Conservation (phyloP, 2,329 filamentous ascomycete genomes). For the Colletotrichum caudatum region DNA sequence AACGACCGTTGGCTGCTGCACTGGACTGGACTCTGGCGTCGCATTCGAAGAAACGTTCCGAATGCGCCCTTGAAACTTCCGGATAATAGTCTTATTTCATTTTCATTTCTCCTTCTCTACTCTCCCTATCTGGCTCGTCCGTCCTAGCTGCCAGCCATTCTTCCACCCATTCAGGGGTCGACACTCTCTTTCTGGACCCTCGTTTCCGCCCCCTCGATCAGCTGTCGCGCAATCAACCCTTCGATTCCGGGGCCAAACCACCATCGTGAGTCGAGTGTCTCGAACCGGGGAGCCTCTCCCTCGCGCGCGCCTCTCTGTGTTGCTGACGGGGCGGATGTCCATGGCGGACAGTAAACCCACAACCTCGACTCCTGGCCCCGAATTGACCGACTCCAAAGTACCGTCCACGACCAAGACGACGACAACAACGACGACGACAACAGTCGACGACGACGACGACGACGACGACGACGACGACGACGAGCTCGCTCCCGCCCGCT, state of each 20-base stretch:
- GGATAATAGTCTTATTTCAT: background rate
- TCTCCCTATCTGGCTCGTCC: background rate
- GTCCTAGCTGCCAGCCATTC: background rate
- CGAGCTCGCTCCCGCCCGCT: background rate
- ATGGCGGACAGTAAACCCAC: background rate
- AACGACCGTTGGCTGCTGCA: background rate
- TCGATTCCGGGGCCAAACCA: background rate
- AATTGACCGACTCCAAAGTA: background rate
- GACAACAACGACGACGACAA: background rate
- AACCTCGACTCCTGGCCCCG: background rate
- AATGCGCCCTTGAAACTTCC: background rate
- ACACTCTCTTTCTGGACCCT: background rate
- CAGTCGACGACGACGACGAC: background rate
- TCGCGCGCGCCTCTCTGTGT: background rate
- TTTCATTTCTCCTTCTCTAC: background rate
- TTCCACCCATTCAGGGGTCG: background rate
- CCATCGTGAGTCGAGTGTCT: background rate
- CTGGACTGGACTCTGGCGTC: slow-evolving; percentile 5
- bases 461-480: slow-evolving; percentile 1
- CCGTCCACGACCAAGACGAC: background rate
- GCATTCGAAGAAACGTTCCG: background rate
- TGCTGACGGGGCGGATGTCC: background rate
- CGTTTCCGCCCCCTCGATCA: background rate
- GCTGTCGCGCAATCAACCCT: background rate
- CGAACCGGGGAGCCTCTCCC: background rate